These are phyloP conservation scores for Aschersonia sp. DNA, from an alignment of 2,329 filamentous ascomycete genomes.

Conservation along the genomic window DNA sequence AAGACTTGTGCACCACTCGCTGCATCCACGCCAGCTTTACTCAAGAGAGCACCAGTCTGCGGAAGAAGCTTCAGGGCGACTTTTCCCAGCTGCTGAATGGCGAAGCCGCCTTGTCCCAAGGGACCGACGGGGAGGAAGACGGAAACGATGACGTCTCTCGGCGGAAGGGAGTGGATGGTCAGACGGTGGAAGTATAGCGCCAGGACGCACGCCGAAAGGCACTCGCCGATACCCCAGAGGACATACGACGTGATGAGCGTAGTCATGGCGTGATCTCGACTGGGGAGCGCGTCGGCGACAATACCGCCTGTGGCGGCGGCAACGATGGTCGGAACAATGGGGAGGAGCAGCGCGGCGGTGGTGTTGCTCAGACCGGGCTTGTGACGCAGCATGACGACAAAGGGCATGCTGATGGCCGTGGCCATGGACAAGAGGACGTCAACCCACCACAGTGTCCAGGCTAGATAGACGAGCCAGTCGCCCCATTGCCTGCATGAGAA, in stretches of 20 bases:
- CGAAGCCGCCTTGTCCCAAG: slow-evolving; percentile 51
- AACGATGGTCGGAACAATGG: slow-evolving; percentile 53
- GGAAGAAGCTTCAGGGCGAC: slow-evolving; percentile 28
- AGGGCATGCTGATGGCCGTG: slow-evolving; percentile 40
- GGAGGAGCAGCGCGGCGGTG: slow-evolving; percentile 50
- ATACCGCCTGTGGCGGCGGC: slow-evolving; percentile 50
- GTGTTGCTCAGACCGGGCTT: slow-evolving; percentile 37
- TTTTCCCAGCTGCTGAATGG: slow-evolving; percentile 34
- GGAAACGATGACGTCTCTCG: slow-evolving; percentile 52
- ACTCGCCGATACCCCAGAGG: slow-evolving; percentile 50
- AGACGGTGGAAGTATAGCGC: slow-evolving; percentile 58
- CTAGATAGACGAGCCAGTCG: slow-evolving; percentile 35
- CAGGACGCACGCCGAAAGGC: slow-evolving; percentile 45
- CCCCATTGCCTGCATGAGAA: slow-evolving; percentile 51
- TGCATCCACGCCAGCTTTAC: slow-evolving; percentile 19
- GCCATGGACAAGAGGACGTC: slow-evolving; percentile 37
- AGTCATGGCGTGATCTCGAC: slow-evolving; percentile 38
- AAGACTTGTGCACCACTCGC: slow-evolving; percentile 26
- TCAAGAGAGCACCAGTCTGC: slow-evolving; percentile 24
- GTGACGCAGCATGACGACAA: slow-evolving; percentile 34
- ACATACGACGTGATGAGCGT: slow-evolving; percentile 53
- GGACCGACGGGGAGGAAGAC: slow-evolving; percentile 55
- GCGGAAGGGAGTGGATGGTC: slow-evolving; percentile 50
- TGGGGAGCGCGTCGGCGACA: slow-evolving; percentile 43
- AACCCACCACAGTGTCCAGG: slow-evolving; percentile 45